Evolutionary conservation across 2,329 filamentous ascomycete species (phyloP), one percentile per base, ranked within the genome.

Genomic region (Exophiala spinifera): DNA sequence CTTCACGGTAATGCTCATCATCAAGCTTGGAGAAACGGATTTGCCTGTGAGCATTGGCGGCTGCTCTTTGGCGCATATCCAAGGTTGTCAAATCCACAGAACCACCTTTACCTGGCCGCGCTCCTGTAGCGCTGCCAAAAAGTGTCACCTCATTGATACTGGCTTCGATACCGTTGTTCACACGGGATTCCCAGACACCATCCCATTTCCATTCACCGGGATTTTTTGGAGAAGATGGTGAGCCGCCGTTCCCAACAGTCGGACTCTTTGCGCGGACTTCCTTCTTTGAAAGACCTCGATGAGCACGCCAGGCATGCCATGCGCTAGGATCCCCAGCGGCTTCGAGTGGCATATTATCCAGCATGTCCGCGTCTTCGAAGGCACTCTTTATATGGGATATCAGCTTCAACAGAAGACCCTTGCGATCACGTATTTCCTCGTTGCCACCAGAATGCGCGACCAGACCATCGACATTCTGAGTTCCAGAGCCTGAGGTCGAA

Each of bases 121-220:
- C 78, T 61, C 95, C 89, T 68, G 91, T 87, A 8, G 80, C 72
- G 14, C 73, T 56, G 4, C 90, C 89, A 72, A 85, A 97, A 20
- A 97, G 73, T 3, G 89, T 85, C 1, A 84, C 76, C 62, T 97
- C 92, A 1, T 89, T 88, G 46, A 90, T 73, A 65, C 90, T 95
- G 8, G 81, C 79, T 47, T 86, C 81, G 40, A 96, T 82, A 15
- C 87, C 87, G 69, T 87, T 88, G 70, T 83, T 86, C 1, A 96
- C 91, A 51, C 92, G 81, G 61, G 91, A 87, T 68, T 95, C 89
- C 92, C 92, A 99, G 0, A 97, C 92, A 0, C 92, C 91, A 65
- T 96, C 90, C 92, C 92, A 97, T 67, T 95, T 95, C 92, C 92
- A 97, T 64, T 95, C 87, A 5, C 87, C 88, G 0, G 90, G 90